Evolutionary conservation across 2,329 filamentous ascomycete species (phyloP), one percentile per base, ranked within the genome.

Genomic region (Rutstroemia sp.): DNA sequence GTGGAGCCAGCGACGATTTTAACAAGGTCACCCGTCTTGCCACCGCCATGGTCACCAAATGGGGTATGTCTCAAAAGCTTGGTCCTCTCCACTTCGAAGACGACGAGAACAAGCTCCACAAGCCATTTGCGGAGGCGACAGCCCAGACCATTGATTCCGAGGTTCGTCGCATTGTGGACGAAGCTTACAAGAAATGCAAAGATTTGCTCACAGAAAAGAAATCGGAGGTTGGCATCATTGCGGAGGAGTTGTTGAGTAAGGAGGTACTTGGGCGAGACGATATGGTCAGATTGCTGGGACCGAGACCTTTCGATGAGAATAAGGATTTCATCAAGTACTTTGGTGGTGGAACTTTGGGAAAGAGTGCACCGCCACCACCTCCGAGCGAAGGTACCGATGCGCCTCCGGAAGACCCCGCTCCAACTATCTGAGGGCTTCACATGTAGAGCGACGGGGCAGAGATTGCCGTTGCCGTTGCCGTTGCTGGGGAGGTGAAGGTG

Each of bases 1-100:
- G 89, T 48, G 94, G 94, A 57, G 94, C 92, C 19, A 92, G 86
- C 54, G 94, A 97, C 71, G 94, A 99, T 71, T 99, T 99, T 81
- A 92, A 94, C 74, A 99, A 99, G 76, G 94, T 97, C 42, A 96
- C 94, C 2, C 83, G 86, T 56, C 92, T 96, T 88, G 95, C 94
- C 3, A 95, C 89, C 17, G 87, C 88, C 60, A 99, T 99, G 94
- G 94, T 99, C 30, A 99, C 92, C n/a, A 89, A 96, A 72, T 99
- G 91, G 86, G 94, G 94, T 64, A 99, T 99, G 94, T 95, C 88
- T 42, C 83, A 89, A 64, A 95, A 95, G 75, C 86, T 99, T 48
- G 92, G 92, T 30, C 92, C 92, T 62, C 79, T 99, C 61, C 88
- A 95, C 77, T 99, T 92, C 72, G 87, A 94, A 66, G 88, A 89